Base-by-base conservation (phyloP, 768 basidiomycete genomes). In the Mycena indigotica region DNA sequence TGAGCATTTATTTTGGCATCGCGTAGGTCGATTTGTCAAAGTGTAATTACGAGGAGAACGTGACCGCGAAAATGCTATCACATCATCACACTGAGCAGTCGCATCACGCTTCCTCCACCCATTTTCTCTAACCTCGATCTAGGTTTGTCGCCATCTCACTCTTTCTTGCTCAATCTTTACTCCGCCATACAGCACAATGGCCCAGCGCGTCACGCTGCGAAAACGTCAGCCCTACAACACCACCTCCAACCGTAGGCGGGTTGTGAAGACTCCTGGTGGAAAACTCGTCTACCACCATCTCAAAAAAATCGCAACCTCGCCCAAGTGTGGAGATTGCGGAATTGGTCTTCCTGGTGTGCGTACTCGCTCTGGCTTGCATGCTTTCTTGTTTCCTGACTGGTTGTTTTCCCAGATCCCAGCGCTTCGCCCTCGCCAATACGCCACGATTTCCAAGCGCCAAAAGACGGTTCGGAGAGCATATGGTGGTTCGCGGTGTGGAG, bases 271-370 rank as follows among this genome's bases (percentile, higher is more conserved):
- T 32, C 97, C 97, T 53, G 97, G 96, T 78, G 97, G 97, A 65
- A 93, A 91, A 79, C 89, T 98, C 67, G 93, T 96, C 68, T 95
- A 96, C 80, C 95, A 98, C 81, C 92, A 97, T 76, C 79, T 98
- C 77, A 93, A 95, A 86, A 98, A 99, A 81, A 86, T 86, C 65
- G 88, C 87, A 55, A 85, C 91, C 28, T 79, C 89, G 45, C 96
- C 95, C 65, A 97, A 98, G 77, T 99, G 96, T 77, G 97, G 97
- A 84, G 97, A 99, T 81, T 99, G 97, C 69, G 96, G 95, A 60
- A 82, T 86, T 67, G 91, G 88, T 65, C 87, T 99, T 53, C 87
- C 95, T 65, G 97, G 97, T 73, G 96, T 98, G 80, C 69, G 93
- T 81, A 25, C 10, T 35, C 32, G 8, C 32, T 5, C 1, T 35